Conservation (phyloP, 257 asterid genomes). For the Penstemon eatonii region DNA sequence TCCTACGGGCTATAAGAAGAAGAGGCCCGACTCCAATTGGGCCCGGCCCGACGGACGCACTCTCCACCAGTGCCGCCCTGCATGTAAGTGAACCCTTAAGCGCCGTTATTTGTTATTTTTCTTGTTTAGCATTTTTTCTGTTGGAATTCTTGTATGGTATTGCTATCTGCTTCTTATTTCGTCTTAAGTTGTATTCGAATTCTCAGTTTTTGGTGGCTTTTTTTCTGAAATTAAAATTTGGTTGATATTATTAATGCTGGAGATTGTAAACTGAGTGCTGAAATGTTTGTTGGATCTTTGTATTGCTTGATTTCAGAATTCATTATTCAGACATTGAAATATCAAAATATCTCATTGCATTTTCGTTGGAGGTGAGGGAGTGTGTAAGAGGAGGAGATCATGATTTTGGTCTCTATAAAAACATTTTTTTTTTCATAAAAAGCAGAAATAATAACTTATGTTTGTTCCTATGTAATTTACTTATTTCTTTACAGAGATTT, state of each 20-base stretch:
- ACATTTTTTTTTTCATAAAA: neutral
- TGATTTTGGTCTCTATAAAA: neutral
- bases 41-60: constrained; percentile 84
- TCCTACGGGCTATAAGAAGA: constrained; percentile 41
- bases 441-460: neutral
- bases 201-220: too few relatives aligned
- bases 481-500: neutral
- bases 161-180: neutral
- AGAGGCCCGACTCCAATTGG: constrained; percentile 61
- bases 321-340: neutral
- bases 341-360: neutral
- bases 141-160: neutral
- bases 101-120: neutral
- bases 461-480: neutral
- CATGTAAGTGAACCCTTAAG: constrained; percentile 46
- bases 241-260: too few relatives aligned
- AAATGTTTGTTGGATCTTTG: neutral
- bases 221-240: too few relatives aligned
- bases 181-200: neutral
- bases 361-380: neutral
- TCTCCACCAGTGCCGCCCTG: constrained; percentile 91
- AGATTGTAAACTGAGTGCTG: too few relatives aligned
- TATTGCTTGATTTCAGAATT: neutral
- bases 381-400: constrained; percentile 1
- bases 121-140: neutral